A percentile compares a stretch with the other conserved stretches of the same genome.
Evolutionary conservation across 768 basidiomycete genomes (phyloP).

Genomic region (Auriscalpium orientale): DNA sequence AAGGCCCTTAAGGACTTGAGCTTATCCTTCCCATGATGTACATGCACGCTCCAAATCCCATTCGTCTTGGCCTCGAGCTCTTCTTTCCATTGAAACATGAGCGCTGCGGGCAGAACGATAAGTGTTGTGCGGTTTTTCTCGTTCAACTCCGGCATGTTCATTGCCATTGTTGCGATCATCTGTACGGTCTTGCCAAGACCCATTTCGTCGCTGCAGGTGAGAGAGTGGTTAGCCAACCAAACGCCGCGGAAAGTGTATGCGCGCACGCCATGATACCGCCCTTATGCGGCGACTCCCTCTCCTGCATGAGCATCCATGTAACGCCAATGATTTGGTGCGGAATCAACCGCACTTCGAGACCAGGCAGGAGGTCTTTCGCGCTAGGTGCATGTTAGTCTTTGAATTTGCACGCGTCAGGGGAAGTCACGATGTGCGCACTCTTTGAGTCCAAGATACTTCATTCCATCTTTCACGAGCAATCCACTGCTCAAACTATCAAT

Average conservation of each 20-base stretch:
- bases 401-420: background rate
- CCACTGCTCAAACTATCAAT: conserved; percentile 53
- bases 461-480: conserved; percentile 43
- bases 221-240: conserved; percentile 4
- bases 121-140: conserved; percentile 51
- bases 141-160: conserved; percentile 45
- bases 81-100: conserved; percentile 57
- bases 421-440: conserved; percentile 25
- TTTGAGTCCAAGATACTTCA: conserved; percentile 43
- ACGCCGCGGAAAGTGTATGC: background rate
- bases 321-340: conserved; percentile 76
- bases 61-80: conserved; percentile 66
- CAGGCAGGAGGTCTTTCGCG: conserved; percentile 51
- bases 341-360: conserved; percentile 61
- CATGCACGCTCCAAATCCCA: conserved; percentile 49
- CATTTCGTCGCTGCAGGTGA: conserved; percentile 52
- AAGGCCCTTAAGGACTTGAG: conserved; percentile 46
- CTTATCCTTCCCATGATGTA: conserved; percentile 70
- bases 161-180: conserved; percentile 73
- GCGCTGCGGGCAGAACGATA: conserved; percentile 69
- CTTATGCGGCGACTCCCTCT: conserved; percentile 35
- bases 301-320: conserved; percentile 70
- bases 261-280: conserved; percentile 61
- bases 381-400: conserved; percentile 21
- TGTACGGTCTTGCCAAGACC: conserved; percentile 69